phyloP scores from a whole-genome alignment of 1,284 basidiomycete genomes.

The Exsudoporus floridanus region DNA sequence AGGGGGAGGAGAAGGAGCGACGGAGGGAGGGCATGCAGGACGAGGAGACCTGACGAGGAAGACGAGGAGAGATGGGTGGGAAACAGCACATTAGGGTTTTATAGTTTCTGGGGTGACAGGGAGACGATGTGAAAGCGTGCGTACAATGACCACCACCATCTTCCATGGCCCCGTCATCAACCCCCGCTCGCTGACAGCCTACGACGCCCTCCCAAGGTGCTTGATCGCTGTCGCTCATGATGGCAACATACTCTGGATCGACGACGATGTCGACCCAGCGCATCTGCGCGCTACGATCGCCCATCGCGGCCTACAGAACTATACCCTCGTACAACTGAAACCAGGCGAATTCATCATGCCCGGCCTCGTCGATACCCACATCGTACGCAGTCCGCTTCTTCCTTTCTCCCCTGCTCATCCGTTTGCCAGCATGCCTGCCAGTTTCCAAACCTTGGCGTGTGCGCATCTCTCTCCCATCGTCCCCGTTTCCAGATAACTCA shows the following conservation, averaged over 20 bases:
- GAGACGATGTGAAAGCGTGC: neutral
- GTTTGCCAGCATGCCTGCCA: slow-evolving; percentile 77
- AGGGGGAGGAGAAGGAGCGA: slow-evolving; percentile 64
- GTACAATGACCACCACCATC: slow-evolving; percentile 41
- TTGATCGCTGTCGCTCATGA: slow-evolving; percentile 57
- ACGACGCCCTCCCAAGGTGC: slow-evolving; percentile 54
- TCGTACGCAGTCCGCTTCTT: slow-evolving; percentile 45
- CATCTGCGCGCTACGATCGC: slow-evolving; percentile 46
- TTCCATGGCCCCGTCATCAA: slow-evolving; percentile 73
- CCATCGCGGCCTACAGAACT: slow-evolving; percentile 35
- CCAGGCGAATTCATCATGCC: slow-evolving; percentile 83
- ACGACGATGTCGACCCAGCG: slow-evolving; percentile 50
- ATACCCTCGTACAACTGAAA: slow-evolving; percentile 41
- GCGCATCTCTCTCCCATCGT: slow-evolving; percentile 23
- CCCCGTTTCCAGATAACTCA: slow-evolving; percentile 3
- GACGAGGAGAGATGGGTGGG: slow-evolving; percentile 27
- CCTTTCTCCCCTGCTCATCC: neutral
- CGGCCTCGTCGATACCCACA: slow-evolving; percentile 90
- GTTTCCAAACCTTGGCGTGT: slow-evolving; percentile 82
- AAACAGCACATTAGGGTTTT: slow-evolving; percentile 30
- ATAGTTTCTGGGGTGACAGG: slow-evolving; percentile 22
- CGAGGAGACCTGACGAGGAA: slow-evolving; percentile 13
- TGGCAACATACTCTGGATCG: slow-evolving; percentile 71
- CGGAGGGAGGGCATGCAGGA: slow-evolving; percentile 70
- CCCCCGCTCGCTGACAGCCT: slow-evolving; percentile 54